Conservation (phyloP, 1,284 basidiomycete genomes). For the Bothia castanella region DNA sequence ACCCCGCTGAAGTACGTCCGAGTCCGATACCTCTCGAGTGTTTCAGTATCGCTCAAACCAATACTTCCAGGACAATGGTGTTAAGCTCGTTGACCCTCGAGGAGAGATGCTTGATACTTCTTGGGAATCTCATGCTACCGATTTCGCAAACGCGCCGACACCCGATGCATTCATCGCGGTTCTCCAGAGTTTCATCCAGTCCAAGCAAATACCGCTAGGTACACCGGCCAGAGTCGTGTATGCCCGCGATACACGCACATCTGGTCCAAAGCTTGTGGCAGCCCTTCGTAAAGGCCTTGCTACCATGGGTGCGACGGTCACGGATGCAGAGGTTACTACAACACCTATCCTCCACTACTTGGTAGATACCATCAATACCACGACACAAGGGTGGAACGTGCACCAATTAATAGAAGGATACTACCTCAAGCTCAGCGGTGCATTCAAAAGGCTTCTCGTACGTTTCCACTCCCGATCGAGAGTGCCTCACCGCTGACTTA, state of each 20-base stretch:
- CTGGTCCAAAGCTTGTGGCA: conserved; percentile 76
- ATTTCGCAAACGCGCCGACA: conserved; percentile 81
- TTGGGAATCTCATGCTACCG: conserved; percentile 91
- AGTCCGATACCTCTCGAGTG: conserved; percentile 20
- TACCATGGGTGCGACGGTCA: conserved; percentile 61
- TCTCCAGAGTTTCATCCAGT: conserved; percentile 63
- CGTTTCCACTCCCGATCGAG: conserved; percentile 32
- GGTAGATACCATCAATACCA: conserved; percentile 86
- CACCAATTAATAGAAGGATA: conserved; percentile 86
- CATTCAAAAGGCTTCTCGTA: conserved; percentile 87
- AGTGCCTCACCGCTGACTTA: conserved; percentile 8
- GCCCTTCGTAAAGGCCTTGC: conserved; percentile 84
- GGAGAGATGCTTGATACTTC: conserved; percentile 99
- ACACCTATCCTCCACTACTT: conserved; percentile 97
- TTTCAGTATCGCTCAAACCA: conserved; percentile 3
- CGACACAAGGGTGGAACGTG: conserved; percentile 75
- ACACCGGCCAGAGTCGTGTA: conserved; percentile 84
- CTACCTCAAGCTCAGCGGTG: conserved; percentile 77
- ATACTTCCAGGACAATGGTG: conserved; percentile 84
- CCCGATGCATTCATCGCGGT: conserved; percentile 70
- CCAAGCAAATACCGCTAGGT: conserved; percentile 73
- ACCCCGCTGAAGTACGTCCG: conserved; percentile 80
- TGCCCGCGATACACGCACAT: conserved; percentile 91
- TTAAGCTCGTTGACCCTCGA: conserved; percentile 94
- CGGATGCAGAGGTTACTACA: conserved; percentile 81